Base-by-base conservation (phyloP, 2,329 filamentous ascomycete genomes). In the Sporothrix humicola region DNA sequence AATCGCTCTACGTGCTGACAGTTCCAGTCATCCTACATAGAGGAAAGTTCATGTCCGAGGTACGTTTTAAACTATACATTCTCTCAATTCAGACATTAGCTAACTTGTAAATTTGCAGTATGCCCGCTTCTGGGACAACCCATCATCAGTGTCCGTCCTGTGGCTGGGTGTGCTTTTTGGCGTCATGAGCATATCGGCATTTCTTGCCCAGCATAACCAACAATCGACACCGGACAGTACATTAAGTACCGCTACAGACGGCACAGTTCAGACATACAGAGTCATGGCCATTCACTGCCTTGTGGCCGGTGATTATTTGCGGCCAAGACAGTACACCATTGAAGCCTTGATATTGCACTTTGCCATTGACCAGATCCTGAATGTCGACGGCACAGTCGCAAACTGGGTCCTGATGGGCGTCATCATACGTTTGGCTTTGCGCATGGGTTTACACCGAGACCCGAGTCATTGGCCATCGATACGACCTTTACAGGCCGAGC, bases 281-380 rank as follows among this genome's bases (percentile, higher is more conserved):
- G 31, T 50, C 10, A 42, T 56, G 50, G 37, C 52, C 23, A 58
- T 70, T 17, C 68, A 70, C 15, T 58, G 68, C 9, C 17, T 70
- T 1, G 13, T 70, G 7, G 48, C 52, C 1, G 37, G 68, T 6
- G 50, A 58, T 37, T 70, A 70, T 23, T 3, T 58, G 23, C 48
- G 50, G 2, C 50, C 68, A 1, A 17, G 68, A 0, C 68, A 58
- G 31, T 44, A 26, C 26, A 70, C 68, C 15, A 58, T 70, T 10
- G 50, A 70, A 13, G 48, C 68, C 3, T 17, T 70, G 3, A 58
- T 70, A 3, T 12, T 70, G 17, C 68, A 56, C n/a, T 70, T 70
- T 46, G 52, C 50, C n/a, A 37, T 70, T 44, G 68, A 44, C 12
- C 68, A 69, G 17, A 58, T 56, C 15, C 13, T 59, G n/a, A 59